Evolutionary conservation across 2,329 filamentous ascomycete species (phyloP), one percentile per base, ranked within the genome.

Genomic region (Arthroderma sp.): DNA sequence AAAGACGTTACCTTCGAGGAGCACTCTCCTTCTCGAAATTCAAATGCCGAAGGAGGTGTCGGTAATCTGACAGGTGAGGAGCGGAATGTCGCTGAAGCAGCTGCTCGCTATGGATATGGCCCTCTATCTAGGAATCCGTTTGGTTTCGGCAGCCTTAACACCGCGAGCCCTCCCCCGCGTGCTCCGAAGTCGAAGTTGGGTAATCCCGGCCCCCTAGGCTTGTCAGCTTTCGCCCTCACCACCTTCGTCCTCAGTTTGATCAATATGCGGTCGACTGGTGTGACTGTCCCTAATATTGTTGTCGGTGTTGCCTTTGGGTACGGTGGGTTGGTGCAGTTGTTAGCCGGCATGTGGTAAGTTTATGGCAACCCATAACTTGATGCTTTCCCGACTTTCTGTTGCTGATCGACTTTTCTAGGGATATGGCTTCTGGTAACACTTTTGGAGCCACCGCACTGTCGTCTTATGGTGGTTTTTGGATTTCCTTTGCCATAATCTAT

Each of bases 371-470:
- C 15, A 22, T 22, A 22, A 22, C 15, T 22, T 22, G 15, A 22
- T 22, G 15, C 15, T 22, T 22, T 22, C 15, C 15, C 15, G 15
- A 3, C 43, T 42, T 38, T 31, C 22, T n/a, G 27, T 32, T 29
- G 42, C 41, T 37, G 4, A 22, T 22, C 15, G 15, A 22, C 3
- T 22, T 39, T 36, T 30, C 43, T 50, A 86, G 82, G 83, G 84
- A 89, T 68, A 85, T 89, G 77, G 83, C 83, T 32, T 73, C 85
- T n/a, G 84, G 83, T 46, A 89, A 89, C 71, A 89, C 85, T 7
- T 88, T 89, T 53, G 83, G 83, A 71, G 84, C 83, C 43, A 88
- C 83, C 27, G 83, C 84, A 15, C 68, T 89, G 46, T 84, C 82
- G 6, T 88, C 83, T 0, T 89, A 85, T 58, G 84, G 85, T 54